These are phyloP conservation scores for Rubroshorea leprosula DNA, from an alignment of 345 rosid species.

Conservation along the genomic window DNA sequence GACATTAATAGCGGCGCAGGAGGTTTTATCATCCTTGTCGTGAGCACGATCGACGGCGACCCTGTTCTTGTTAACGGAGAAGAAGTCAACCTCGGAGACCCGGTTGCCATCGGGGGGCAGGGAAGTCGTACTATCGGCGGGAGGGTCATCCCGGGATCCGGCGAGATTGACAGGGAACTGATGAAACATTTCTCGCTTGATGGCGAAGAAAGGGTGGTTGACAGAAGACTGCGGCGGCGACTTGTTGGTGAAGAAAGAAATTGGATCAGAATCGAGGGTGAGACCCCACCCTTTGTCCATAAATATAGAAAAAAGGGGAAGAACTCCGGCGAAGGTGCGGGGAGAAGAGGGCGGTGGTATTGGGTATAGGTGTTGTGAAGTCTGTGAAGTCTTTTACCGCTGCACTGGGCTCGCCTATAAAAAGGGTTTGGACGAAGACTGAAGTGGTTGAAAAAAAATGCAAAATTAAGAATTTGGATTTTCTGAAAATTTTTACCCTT, in stretches of 20 bases:
- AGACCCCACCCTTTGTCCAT: conserved; percentile 94
- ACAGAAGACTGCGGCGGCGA: neutral
- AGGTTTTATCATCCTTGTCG: too few species aligned
- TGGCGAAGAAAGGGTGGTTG: conserved; percentile 14
- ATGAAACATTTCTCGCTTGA: conserved; percentile 28
- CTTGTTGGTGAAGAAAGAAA: conserved; percentile 21
- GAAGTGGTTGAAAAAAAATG: neutral
- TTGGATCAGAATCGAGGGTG: conserved; percentile 67
- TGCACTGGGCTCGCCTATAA: conserved; percentile 65
- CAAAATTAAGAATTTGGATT: neutral
- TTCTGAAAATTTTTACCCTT: too few species aligned
- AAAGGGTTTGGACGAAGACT: conserved; percentile 71
- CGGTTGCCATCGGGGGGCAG: conserved; percentile 22
- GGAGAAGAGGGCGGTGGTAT: conserved; percentile 8
- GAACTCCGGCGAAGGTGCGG: conserved; percentile 11
- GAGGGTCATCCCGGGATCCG: conserved; percentile 25
- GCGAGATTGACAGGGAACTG: conserved; percentile 43
- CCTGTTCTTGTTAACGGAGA: conserved; percentile 37
- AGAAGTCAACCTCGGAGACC: conserved; percentile 71
- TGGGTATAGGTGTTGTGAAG: conserved; percentile 28
- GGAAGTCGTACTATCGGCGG: conserved; percentile 1
- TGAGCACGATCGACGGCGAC: neutral
- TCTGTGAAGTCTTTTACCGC: conserved; percentile 67
- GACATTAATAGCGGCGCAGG: too few species aligned
- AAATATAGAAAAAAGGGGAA: conserved; percentile 24